Evolutionary conservation across 306 rosid genomes (phyloP), one percentile per base, ranked within the genome.

Genomic region (Acacia melanoxylon): DNA sequence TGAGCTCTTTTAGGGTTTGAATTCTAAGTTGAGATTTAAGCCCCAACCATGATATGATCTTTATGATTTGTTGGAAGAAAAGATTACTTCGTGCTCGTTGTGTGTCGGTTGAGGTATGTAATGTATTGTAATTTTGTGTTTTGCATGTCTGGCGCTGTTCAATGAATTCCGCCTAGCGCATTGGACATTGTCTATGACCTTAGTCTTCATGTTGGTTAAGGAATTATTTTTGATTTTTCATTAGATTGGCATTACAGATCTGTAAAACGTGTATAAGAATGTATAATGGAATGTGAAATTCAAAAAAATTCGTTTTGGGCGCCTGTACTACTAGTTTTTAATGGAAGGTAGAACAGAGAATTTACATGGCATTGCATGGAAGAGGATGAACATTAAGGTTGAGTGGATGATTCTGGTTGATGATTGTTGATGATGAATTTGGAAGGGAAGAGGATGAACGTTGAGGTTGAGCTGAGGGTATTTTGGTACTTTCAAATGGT

Each of bases 261-360:
- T 91, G 89, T 37, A 79, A 82, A 80, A 78, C 83, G 91, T 80
- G 79, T 77, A 51, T 61, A 54, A 83, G 84, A 78, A 78, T 87
- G 88, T 82, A 85, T 73, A 88, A 90, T 92, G 97, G 92, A 83
- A 92, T 88, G 91, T 91, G 92, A 90, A 82, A 90, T 81, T 86
- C 86, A 49, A 86, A 84, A 86, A 80, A 68, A 78, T 81, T 86
- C 52, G 83, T 87, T 78, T 65, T 78, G 85, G 90, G 85, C 25
- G 80, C 86, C 84, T 87, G 84, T 85, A 52, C 68, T 89, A 83
- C 84, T 80, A 2, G 8, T 71, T 71, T 22, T 71, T 46, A 15
- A 71, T 71, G 76, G 99, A 93, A 86, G 89, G 78, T 79, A 88
- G 92, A 83, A 62, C 83, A 89, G 93, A 87, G 81, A 82, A 83